Evolutionary conservation across 2,329 filamentous ascomycete genomes (phyloP).

Genomic region (Coniochaeta ligniaria): DNA sequence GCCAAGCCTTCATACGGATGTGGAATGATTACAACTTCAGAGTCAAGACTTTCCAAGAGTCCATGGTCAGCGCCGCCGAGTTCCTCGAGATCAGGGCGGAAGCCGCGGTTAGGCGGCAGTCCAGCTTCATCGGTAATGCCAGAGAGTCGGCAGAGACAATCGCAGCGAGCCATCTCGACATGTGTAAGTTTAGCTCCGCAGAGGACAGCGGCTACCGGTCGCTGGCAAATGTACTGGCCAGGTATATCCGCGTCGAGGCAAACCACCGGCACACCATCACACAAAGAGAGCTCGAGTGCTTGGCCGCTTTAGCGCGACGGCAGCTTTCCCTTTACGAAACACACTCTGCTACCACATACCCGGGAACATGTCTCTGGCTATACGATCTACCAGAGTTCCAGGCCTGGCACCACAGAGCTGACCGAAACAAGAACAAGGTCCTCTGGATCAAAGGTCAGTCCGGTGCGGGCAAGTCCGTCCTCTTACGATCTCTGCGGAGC

Average conservation of each 20-base stretch:
- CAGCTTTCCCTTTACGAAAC: constrained; percentile 8
- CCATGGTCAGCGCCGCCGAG: constrained; percentile 9
- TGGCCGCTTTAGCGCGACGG: constrained; percentile 12
- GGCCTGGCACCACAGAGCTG: constrained; percentile 20
- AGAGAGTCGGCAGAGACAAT: constrained; percentile 23
- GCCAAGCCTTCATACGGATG: constrained; percentile 17
- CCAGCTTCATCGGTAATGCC: constrained; percentile 21
- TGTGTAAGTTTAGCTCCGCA: constrained; percentile 28
- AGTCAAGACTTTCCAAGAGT: constrained; percentile 24
- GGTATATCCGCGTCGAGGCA: constrained; percentile 15
- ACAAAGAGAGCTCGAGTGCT: constrained; percentile 11
- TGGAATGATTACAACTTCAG: constrained; percentile 25
- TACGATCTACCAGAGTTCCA: constrained; percentile 22
- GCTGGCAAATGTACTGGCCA: constrained; percentile 12
- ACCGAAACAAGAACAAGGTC: constrained; percentile 17
- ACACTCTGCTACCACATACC: constrained; percentile 14
- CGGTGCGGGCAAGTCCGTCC: constrained; percentile 22
- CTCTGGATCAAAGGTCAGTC: constrained; percentile 23
- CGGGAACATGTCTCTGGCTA: constrained; percentile 23
- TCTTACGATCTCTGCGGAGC: constrained; percentile 18
- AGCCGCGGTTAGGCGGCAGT: constrained; percentile 8
- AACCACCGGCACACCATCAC: constrained; percentile 2
- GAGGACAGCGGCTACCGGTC: constrained; percentile 19
- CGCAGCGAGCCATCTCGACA: constrained; percentile 29
- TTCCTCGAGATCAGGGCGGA: constrained; percentile 8